Evolutionary conservation across 352 stramenopile genomes (phyloP), one percentile per base, ranked within the genome.

Genomic region (Blastocystis sp.): DNA sequence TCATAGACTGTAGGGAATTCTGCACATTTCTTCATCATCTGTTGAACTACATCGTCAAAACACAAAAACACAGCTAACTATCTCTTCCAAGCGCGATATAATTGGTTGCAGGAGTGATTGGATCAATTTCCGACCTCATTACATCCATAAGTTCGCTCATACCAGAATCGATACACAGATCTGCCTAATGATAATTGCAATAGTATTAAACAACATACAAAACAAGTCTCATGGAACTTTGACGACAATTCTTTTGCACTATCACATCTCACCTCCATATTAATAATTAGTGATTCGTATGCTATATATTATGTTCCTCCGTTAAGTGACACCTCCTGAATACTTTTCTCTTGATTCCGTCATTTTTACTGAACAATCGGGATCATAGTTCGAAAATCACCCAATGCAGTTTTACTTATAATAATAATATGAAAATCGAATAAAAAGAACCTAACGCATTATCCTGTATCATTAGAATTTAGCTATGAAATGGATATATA

Each of bases 21-120:
- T 17, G 6, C 54, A 40, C 70, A 60, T 56, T 81, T 81, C n/a
- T 81, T 81, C 24, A 81, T 60, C 70, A 64, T 64, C 70, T 81
- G 59, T 17, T 81, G 37, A 37, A 81, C 70, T 81, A 81, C 13
- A 81, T 17, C 40, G 17, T 22, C 19, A 53, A 81, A 9, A 81
- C 53, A 64, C 44, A 60, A 42, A 64, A 60, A 62, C 44, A 62
- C 42, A 56, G 9, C 2, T n/a, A 11, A 81, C 70, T 64, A 11
- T 81, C 51, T 40, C 42, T 53, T 81, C 70, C 70, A 60, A 81
- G 70, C 24, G 70, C 70, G n/a, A 81, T 81, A 60, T 44, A 81
- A 37, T 81, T 81, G 15, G 70, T 81, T 42, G 22, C 33, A 1
- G 70, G 70, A 30, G 33, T 40, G n/a, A 59, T 64, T 33, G 48